Evolutionary conservation across 2,329 filamentous ascomycete genomes (phyloP), one percentile per base, ranked within the genome.

Genomic region (Colletotrichum sansevieriae): DNA sequence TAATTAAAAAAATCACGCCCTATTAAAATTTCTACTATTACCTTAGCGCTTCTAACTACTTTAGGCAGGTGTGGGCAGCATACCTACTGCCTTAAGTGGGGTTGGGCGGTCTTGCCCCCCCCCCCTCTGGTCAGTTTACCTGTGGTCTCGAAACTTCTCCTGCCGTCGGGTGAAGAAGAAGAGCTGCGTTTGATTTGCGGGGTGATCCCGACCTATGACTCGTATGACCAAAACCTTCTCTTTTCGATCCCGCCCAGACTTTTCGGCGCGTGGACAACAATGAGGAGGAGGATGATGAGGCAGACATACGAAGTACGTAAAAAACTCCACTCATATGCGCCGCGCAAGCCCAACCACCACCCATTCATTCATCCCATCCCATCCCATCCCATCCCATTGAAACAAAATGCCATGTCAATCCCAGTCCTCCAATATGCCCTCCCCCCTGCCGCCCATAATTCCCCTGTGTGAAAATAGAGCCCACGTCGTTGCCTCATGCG

Each of bases 301-400:
- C 8, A 9, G 8, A 39, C 8, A 39, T 39, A 1, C 29, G 29
- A 59, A 49, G n/a, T n/a, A 55, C 29, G 37, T 18, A n/a, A 41
- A 22, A n/a, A 60, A 65, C 54, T 44, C 62, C 58, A n/a, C 10
- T 25, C 20, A 12, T 37, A 29, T 64, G 52, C 65, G 52, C 65
- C 52, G 39, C 44, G 44, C 37, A 46, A 43, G 15, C 44, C 46
- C 33, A 46, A 33, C 29, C 33, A 18, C 57, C 57, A 41, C 20
- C 33, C 35, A 15, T n/a, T 15, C 18, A 20, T 35, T 29, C 20
- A 33, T 37, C 18, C 35, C 43, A 25, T 18, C n/a, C 22, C 41
- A 25, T 29, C 35, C 12, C 43, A 25, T 18, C n/a, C 22, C 41
- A 25, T 29, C 35, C 12, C 52, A 46, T 35, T 29, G n/a, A 55